Evolutionary conservation across 108 stramenopile genomes (phyloP), one percentile per base, ranked within the genome.

Genomic region (Ochromonas danica): DNA sequence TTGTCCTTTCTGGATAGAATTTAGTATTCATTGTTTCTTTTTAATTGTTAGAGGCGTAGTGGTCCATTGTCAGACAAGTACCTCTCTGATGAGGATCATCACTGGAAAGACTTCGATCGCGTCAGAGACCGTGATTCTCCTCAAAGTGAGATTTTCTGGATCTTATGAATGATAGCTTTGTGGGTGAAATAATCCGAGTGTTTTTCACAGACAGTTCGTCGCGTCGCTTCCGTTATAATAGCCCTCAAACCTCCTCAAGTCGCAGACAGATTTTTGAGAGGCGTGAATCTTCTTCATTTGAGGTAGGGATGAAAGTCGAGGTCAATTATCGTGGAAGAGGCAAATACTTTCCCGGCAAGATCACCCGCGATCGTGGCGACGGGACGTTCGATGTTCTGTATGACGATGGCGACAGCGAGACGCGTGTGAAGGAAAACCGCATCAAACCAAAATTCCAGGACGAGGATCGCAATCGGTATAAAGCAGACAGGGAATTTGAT

Each of bases 351-450:
- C 27, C 31, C 1, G 87, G 85, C 14, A 70, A 42, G 41, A 62
- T 87, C 31, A 10, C 42, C 14, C 10, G 80, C 22, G 81, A 63
- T 1, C 78, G 80, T 40, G 39, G 1, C 1, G 82, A 86, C 14
- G 81, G 36, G 42, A 86, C 83, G 3, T 81, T 71, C 39, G 74
- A 38, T 42, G 78, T 87, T 40, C 80, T 71, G 43, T 87, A 86
- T 36, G 85, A 86, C 62, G 83, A 87, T 57, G 87, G 87, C 0
- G 83, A 86, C 36, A 51, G 81, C 28, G 87, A 87, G n/a, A 38
- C 42, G 45, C 6, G 22, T 14, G 45, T 51, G 14, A 6, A 6
- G 6, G 45, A n/a, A n/a, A n/a, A n/a, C 45, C 6, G 6, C 45
- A 51, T 51, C 45, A 14, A 51, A 14, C 22, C 45, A 22, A 14